Evolutionary conservation across 1,284 basidiomycete genomes (phyloP).

Genomic region (Salmacisia buchloeana): DNA sequence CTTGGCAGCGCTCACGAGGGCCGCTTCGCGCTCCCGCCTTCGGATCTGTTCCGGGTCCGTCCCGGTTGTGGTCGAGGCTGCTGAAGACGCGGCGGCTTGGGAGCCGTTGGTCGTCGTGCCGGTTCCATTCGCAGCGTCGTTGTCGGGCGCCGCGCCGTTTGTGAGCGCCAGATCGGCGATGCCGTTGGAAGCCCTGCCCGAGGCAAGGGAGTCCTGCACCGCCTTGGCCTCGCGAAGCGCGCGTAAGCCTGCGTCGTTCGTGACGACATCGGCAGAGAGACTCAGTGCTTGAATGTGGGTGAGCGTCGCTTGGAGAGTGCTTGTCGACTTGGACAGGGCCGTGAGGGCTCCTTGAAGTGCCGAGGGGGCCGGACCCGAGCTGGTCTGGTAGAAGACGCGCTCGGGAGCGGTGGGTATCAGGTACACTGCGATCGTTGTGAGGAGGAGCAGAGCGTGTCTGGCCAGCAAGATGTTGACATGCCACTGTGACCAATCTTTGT

Average conservation of each 20-base stretch:
- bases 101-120: too few species aligned
- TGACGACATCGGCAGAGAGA: constrained; percentile 10
- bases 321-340: neutral
- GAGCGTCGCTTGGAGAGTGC: neutral
- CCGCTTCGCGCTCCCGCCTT: neutral
- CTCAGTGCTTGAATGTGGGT: constrained; percentile 10
- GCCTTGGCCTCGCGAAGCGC: neutral
- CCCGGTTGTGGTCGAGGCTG: too few species aligned
- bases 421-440: neutral
- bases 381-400: neutral
- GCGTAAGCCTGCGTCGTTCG: constrained; percentile 3
- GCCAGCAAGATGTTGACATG: constrained; percentile 11
- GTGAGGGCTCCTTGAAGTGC: constrained; percentile 8
- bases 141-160: too few species aligned
- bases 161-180: too few species aligned
- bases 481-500: too few species aligned
- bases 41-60: neutral
- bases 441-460: constrained; percentile 7
- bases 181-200: too few species aligned
- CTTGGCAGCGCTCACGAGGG: neutral
- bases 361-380: neutral
- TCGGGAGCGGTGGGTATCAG: constrained; percentile 7
- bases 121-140: too few species aligned
- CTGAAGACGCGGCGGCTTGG: too few species aligned
- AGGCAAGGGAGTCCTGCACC: neutral